phyloP scores from a whole-genome alignment of 2,329 filamentous ascomycete species.

The Colletotrichum abscissum region DNA sequence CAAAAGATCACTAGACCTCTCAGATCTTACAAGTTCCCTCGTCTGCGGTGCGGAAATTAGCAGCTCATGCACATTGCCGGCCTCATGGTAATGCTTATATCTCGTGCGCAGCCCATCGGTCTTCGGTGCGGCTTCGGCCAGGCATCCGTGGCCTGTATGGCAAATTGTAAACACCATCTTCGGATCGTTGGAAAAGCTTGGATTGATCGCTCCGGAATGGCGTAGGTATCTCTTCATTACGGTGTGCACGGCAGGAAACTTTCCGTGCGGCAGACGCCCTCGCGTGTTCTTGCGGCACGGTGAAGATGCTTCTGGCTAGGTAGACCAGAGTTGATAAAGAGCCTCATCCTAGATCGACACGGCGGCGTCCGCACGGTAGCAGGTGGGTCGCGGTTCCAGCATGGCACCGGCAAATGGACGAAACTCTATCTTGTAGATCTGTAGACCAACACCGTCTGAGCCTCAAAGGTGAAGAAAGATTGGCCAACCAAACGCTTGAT shows the following conservation, averaged over 20 bases:
- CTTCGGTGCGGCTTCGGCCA: neutral
- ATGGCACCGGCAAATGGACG: conserved; percentile 20
- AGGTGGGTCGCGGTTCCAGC: neutral
- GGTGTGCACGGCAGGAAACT: neutral
- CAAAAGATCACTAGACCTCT: conserved; percentile 3
- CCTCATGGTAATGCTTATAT: neutral
- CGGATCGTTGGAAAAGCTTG: conserved; percentile 24
- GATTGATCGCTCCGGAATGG: conserved; percentile 16
- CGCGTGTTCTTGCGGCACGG: neutral
- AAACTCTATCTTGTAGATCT: conserved; percentile 30
- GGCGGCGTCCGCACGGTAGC: conserved; percentile 20
- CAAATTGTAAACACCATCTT: conserved; percentile 16
- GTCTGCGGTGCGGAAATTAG: neutral
- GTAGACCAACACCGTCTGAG: neutral
- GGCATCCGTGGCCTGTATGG: conserved; percentile 1
- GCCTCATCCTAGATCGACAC: conserved; percentile 20
- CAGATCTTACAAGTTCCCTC: neutral
- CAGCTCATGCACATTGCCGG: conserved; percentile 6
- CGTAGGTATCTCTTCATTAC: neutral
- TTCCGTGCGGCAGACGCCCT: conserved; percentile 10
- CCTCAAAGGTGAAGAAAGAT: neutral
- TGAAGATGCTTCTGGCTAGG: conserved; percentile 4
- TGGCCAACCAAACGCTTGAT: neutral
- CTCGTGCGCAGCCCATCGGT: neutral
- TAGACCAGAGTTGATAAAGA: conserved; percentile 14